Evolutionary conservation across 257 asterid genomes (phyloP).

Genomic region (Nicotiana tomentosiformis): DNA sequence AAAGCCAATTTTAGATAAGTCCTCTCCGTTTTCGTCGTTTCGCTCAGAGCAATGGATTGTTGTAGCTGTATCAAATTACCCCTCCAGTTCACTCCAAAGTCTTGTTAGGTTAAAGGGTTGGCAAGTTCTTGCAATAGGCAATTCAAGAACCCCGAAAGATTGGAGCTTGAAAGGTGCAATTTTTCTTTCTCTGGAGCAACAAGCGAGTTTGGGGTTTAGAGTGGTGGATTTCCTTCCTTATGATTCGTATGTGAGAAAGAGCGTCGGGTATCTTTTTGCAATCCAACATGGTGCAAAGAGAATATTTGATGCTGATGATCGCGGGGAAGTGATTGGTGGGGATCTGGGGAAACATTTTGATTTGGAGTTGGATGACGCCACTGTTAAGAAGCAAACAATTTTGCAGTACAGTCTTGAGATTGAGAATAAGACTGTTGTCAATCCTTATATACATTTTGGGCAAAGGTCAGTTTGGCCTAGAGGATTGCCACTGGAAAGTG

Average conservation of each 20-base stretch:
- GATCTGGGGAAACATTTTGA: slow-evolving; percentile 89
- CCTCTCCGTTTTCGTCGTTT: slow-evolving; percentile 60
- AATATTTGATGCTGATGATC: slow-evolving; percentile 81
- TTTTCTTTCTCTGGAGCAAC: slow-evolving; percentile 70
- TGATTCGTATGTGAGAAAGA: slow-evolving; percentile 87
- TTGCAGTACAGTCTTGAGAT: slow-evolving; percentile 88
- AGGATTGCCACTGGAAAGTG: slow-evolving; percentile 90
- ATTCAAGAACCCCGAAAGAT: slow-evolving; percentile 78
- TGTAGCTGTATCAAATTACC: slow-evolving; percentile 75
- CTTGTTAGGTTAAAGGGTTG: slow-evolving; percentile 66
- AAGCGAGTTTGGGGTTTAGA: slow-evolving; percentile 80
- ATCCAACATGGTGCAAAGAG: slow-evolving; percentile 95
- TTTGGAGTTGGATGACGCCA: slow-evolving; percentile 66
- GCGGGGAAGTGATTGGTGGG: slow-evolving; percentile 76
- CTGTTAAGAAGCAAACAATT: slow-evolving; percentile 70
- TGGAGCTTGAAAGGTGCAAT: slow-evolving; percentile 90
- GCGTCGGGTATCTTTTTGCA: slow-evolving; percentile 85
- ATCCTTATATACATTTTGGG: slow-evolving; percentile 94
- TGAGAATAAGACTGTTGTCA: slow-evolving; percentile 75
- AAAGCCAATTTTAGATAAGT: slow-evolving; percentile 48
- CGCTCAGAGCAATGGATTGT: slow-evolving; percentile 87
- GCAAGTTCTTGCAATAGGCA: slow-evolving; percentile 95
- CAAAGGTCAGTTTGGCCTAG: slow-evolving; percentile 97
- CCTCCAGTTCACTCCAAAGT: slow-evolving; percentile 54
- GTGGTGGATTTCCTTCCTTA: slow-evolving; percentile 84